Conservation (phyloP, 805 yeast species). For the Sporopachydermia lactativora region DNA sequence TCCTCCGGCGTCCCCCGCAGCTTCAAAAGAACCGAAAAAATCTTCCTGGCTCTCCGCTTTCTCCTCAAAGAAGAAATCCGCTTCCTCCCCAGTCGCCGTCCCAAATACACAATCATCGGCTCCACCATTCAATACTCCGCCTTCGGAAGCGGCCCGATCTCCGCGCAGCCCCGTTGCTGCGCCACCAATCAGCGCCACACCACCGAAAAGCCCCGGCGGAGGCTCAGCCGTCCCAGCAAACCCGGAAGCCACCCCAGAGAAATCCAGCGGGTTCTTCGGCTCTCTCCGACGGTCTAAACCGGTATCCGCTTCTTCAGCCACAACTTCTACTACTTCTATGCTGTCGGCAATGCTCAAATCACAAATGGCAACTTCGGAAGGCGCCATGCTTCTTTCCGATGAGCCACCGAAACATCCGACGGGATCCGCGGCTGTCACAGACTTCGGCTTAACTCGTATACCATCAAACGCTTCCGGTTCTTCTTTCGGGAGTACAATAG, state of each 20-base stretch:
- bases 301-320: neutral
- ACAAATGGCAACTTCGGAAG: too few species aligned
- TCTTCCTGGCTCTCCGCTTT: conserved; percentile 2
- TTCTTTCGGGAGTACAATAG: too few species aligned
- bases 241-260: neutral
- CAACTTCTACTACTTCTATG: neutral
- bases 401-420: too few species aligned
- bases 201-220: neutral
- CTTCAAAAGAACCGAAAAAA: neutral
- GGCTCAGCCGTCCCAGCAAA: neutral
- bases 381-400: too few species aligned
- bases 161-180: neutral
- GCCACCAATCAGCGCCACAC: neutral
- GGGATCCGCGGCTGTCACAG: too few species aligned
- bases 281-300: neutral
- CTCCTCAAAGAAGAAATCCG: conserved; percentile 1
- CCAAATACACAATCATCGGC: too few species aligned
- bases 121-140: too few species aligned
- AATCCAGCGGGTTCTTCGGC: conserved; percentile 4
- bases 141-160: too few species aligned
- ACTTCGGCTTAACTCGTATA: too few species aligned
- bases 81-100: too few species aligned
- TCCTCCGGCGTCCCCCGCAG: neutral
- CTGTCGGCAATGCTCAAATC: neutral
- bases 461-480: too few species aligned